These are phyloP conservation scores for Colletotrichum liriopes DNA, from an alignment of 2,329 filamentous ascomycete species.

Conservation along the genomic window DNA sequence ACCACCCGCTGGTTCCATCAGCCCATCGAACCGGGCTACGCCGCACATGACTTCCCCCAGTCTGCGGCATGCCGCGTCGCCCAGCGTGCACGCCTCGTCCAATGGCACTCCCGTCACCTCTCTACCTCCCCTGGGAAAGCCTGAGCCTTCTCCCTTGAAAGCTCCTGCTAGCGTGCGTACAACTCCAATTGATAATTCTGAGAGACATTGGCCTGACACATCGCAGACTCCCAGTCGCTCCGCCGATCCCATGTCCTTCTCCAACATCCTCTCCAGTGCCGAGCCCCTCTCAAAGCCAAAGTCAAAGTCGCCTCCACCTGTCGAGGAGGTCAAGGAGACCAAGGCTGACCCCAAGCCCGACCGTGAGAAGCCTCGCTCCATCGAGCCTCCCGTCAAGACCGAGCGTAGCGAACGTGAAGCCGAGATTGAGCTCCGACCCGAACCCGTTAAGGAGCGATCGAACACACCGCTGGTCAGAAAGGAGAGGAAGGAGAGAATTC, in stretches of 20 bases:
- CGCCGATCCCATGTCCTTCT: conserved; percentile 94
- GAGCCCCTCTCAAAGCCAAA: conserved; percentile 74
- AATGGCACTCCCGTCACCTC: conserved; percentile 57
- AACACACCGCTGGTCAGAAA: conserved; percentile 38
- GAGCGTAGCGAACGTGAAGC: conserved; percentile 53
- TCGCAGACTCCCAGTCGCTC: conserved; percentile 79
- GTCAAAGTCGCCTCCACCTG: conserved; percentile 38
- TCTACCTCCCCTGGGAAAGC: conserved; percentile 55
- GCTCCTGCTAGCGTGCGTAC: conserved; percentile 55
- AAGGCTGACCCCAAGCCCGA: conserved; percentile 45
- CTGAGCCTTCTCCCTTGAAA: conserved; percentile 60
- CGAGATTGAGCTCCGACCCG: conserved; percentile 42
- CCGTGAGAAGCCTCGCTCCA: conserved; percentile 40
- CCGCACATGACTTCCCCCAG: conserved; percentile 65
- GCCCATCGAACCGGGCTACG: conserved; percentile 56
- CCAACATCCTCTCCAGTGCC: conserved; percentile 89
- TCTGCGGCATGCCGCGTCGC: conserved; percentile 59
- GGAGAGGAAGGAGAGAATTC: conserved; percentile 48
- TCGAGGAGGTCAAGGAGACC: conserved; percentile 30
- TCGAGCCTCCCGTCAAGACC: conserved; percentile 51
- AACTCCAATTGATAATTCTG: background rate
- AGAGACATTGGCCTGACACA: background rate
- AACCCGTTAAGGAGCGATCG: conserved; percentile 39
- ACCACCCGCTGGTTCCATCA: conserved; percentile 58
- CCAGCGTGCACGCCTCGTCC: conserved; percentile 55